Conservation (phyloP, 2,329 filamentous ascomycete species). For the Xylaria polymorpha region DNA sequence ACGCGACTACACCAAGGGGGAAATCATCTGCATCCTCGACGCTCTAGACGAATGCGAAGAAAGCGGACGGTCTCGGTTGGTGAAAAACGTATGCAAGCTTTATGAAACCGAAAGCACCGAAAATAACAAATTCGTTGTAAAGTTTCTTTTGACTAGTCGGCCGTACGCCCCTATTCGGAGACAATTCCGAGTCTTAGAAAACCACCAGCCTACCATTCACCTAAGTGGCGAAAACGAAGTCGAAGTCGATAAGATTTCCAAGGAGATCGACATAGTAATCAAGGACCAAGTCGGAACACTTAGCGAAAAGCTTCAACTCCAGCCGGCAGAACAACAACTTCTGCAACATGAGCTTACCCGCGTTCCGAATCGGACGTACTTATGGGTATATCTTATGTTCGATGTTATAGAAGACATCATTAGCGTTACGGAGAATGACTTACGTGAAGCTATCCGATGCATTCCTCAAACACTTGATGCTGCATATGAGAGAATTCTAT, state of each 20-base stretch:
- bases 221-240: constrained; percentile 9
- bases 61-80: background rate
- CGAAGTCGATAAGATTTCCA: constrained; percentile 12
- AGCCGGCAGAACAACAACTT: background rate
- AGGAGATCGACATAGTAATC: constrained; percentile 24
- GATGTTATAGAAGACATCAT: constrained; percentile 3
- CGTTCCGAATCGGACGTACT: constrained; percentile 21
- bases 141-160: constrained; percentile 27
- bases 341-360: constrained; percentile 5
- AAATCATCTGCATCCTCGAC: constrained; percentile 29
- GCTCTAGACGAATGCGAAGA: constrained; percentile 27
- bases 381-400: constrained; percentile 24
- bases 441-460: background rate
- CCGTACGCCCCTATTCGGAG: constrained; percentile 8
- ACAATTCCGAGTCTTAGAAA: constrained; percentile 4
- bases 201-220: constrained; percentile 6
- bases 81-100: background rate
- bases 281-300: background rate
- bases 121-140: constrained; percentile 1
- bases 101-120: background rate
- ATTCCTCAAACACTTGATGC: background rate
- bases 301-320: background rate
- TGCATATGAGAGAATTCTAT: background rate
- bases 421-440: background rate
- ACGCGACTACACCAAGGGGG: constrained; percentile 8